These are phyloP conservation scores for Trichoderma oligosporum DNA, from an alignment of 2,329 filamentous ascomycete genomes.

Conservation along the genomic window DNA sequence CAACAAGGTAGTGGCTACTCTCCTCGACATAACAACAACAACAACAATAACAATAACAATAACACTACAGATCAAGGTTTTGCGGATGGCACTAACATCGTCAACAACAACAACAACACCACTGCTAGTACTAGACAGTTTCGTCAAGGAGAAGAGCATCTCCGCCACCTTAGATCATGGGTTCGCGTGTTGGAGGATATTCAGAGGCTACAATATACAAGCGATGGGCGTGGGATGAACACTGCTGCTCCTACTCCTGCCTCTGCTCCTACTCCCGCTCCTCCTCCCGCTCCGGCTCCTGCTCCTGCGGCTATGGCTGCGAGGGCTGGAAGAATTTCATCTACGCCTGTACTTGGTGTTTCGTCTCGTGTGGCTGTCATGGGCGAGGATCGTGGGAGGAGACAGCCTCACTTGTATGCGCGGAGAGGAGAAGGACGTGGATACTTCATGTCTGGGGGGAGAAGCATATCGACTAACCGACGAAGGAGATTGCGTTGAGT, in stretches of 20 bases:
- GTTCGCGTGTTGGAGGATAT: conserved; percentile 2
- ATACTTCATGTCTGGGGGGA: conserved; percentile 10
- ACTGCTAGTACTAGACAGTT: neutral
- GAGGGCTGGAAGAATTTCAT: neutral
- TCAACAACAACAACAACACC: too few relatives aligned
- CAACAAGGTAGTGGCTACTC: neutral
- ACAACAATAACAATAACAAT: neutral
- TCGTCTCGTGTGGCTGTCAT: neutral
- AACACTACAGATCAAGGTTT: neutral
- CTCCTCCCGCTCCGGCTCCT: neutral
- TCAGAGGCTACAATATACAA: neutral
- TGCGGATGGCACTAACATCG: neutral
- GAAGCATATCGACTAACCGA: conserved; percentile 1
- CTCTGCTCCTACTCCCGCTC: neutral
- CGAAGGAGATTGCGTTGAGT: conserved; percentile 4
- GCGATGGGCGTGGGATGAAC: neutral
- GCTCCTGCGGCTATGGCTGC: neutral
- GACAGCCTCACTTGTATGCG: neutral
- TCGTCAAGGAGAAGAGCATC: neutral
- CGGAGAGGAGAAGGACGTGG: neutral
- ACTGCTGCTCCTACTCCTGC: neutral
- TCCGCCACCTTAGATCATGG: neutral
- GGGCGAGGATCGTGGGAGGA: neutral
- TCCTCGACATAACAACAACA: neutral
- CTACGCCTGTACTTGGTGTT: neutral